phyloP scores from a whole-genome alignment of 2,329 filamentous ascomycete genomes.

The Phoma sp. region DNA sequence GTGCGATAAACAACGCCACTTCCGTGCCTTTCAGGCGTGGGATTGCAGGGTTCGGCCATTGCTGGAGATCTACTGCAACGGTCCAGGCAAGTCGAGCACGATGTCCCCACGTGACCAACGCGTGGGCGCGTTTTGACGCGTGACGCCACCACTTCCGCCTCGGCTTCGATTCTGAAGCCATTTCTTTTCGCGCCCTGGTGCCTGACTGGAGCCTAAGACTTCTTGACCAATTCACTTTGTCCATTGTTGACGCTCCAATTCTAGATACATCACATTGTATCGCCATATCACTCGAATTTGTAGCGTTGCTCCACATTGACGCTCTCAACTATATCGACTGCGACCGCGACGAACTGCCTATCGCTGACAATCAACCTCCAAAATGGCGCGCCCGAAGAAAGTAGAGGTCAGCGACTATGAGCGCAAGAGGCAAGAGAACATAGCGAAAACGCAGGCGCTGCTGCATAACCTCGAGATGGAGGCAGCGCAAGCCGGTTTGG shows the following conservation, averaged over 20 bases:
- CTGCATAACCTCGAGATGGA: constrained; percentile 76
- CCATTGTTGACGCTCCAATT: neutral
- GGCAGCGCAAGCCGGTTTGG: constrained; percentile 72
- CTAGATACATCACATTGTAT: neutral
- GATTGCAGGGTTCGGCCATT: neutral
- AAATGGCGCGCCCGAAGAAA: constrained; percentile 51
- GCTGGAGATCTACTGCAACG: neutral
- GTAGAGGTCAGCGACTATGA: constrained; percentile 82
- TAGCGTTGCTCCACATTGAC: neutral
- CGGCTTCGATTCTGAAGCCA: neutral
- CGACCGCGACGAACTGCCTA: too few relatives aligned
- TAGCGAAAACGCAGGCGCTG: constrained; percentile 82
- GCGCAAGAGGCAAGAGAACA: constrained; percentile 82
- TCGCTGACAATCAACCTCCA: neutral
- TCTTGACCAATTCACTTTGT: neutral
- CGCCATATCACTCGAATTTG: neutral
- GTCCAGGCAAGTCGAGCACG: neutral
- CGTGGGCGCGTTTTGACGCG: constrained; percentile 16
- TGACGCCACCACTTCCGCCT: constrained; percentile 15
- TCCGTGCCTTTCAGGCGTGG: neutral
- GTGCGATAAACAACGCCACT: neutral
- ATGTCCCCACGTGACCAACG: constrained; percentile 6
- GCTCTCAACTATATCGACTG: constrained; percentile 1
- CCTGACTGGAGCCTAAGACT: neutral
- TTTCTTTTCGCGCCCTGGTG: neutral